Evolutionary conservation across 306 rosid genomes (phyloP), one percentile per base, ranked within the genome.

Genomic region (Pterocarpus macrocarpus): DNA sequence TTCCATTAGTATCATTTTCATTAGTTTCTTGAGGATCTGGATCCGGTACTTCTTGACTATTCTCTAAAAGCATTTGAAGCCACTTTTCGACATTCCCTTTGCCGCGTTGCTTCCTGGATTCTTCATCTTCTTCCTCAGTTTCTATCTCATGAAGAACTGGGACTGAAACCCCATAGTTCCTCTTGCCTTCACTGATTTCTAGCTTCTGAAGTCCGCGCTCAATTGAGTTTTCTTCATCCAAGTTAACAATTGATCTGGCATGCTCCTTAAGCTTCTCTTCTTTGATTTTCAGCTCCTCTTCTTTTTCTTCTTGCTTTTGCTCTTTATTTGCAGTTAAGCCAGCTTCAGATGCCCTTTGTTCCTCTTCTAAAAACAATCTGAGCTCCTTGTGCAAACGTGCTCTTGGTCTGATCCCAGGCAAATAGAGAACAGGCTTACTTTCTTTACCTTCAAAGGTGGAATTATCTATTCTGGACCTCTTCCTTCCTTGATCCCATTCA

Each of bases 71-170:
- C 84, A 93, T 84, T 78, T 93, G 91, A 64, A 96, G 98, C 99
- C 99, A 96, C 77, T 92, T 96, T 78, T 96, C 99, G 22, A 96
- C 85, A 72, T 93, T 96, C 69, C 97, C 99, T 88, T 90, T 93
- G 50, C 99, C 99, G 3, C 98, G 94, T 63, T 69, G 82, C 78
- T 88, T 80, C 80, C 94, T 90, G 72, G 80, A 88, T 56, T 96
- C 95, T 64, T 94, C 98, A 74, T 96, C 94, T 84, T 96, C 98
- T 84, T 96, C 98, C 86, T 90, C 94, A 8, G 57, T 80, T 65
- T 88, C 88, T 32, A 86, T 81, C 63, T 88, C 89, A 45, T 13
- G 85, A 57, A 72, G 28, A 58, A 65, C 82, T 3, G 86, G 83
- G 81, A 87, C 76, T 33, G 84, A 85, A 84, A 55, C 7, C 32